Evolutionary conservation across 2,329 filamentous ascomycete species (phyloP).

Genomic region (Fusarium pilosicola): DNA sequence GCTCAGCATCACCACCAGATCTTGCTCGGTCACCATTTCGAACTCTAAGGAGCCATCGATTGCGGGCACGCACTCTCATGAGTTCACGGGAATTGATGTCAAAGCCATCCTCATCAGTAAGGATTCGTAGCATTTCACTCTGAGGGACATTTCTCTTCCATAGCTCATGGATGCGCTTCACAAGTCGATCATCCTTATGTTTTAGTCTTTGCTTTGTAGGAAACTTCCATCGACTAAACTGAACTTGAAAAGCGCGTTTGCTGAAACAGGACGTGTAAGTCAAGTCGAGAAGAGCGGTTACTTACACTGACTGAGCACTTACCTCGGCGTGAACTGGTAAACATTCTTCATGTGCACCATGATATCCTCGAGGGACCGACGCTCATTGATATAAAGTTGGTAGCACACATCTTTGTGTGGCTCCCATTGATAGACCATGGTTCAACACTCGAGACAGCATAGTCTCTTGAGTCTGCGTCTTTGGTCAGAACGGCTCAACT

Average conservation of each 20-base stretch:
- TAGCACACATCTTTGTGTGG: conserved; percentile 54
- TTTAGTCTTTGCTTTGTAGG: conserved; percentile 78
- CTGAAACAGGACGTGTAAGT: conserved; percentile 53
- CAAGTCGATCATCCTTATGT: conserved; percentile 74
- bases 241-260: conserved; percentile 79
- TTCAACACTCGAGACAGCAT: conserved; percentile 32
- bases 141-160: conserved; percentile 81
- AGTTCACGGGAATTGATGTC: conserved; percentile 77
- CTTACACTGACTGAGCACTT: conserved; percentile 5
- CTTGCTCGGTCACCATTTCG: conserved; percentile 66
- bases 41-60: conserved; percentile 73
- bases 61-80: conserved; percentile 73
- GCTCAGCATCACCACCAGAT: conserved; percentile 10
- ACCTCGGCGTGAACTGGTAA: conserved; percentile 74
- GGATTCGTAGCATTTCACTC: conserved; percentile 75
- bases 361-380: conserved; percentile 77
- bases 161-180: conserved; percentile 76
- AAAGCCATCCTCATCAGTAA: conserved; percentile 77
- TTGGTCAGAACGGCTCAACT: conserved; percentile 39
- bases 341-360: conserved; percentile 74
- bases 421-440: conserved; percentile 62
- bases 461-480: conserved; percentile 35
- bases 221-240: conserved; percentile 83
- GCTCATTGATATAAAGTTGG: conserved; percentile 80
- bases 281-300: conserved; percentile 7